Conservation (phyloP, 2,329 filamentous ascomycete genomes). For the Cordyceps cateniannulata region DNA sequence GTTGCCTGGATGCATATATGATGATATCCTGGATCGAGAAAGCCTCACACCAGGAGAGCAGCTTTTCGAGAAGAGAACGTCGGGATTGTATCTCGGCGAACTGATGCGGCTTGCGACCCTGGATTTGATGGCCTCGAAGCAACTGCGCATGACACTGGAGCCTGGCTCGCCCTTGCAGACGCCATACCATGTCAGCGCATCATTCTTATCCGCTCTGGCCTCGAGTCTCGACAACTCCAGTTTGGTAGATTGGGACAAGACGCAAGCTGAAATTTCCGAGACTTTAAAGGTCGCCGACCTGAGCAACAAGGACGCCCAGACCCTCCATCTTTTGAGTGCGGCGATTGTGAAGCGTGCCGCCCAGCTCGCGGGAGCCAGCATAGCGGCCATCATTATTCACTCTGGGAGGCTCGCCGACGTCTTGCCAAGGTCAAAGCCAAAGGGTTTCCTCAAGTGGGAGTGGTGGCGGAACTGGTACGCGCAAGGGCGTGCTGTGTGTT, state of each 20-base stretch:
- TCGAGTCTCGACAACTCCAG: neutral
- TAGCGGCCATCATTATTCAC: conserved; percentile 19
- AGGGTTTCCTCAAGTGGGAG: neutral
- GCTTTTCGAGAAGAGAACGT: conserved; percentile 80
- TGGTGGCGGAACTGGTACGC: neutral
- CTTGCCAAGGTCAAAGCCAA: neutral
- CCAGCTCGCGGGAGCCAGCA: conserved; percentile 18
- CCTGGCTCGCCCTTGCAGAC: conserved; percentile 38
- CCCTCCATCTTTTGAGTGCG: conserved; percentile 50
- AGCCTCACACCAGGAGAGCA: conserved; percentile 70
- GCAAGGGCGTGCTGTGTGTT: neutral
- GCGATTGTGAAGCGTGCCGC: conserved; percentile 18
- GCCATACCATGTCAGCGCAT: conserved; percentile 63
- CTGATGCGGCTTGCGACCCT: conserved; percentile 62
- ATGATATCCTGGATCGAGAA: conserved; percentile 57
- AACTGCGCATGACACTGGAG: conserved; percentile 11
- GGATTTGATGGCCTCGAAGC: conserved; percentile 22
- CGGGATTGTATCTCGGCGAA: conserved; percentile 75
- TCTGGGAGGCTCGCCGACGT: conserved; percentile 11
- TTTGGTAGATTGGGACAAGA: neutral
- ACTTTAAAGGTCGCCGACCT: neutral
- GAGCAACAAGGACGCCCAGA: conserved; percentile 44
- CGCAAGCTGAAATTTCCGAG: neutral
- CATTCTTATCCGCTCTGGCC: conserved; percentile 51
- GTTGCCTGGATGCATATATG: conserved; percentile 64